Base-by-base conservation (phyloP, 2,329 filamentous ascomycete species). In the Neofusicoccum cordaticola region DNA sequence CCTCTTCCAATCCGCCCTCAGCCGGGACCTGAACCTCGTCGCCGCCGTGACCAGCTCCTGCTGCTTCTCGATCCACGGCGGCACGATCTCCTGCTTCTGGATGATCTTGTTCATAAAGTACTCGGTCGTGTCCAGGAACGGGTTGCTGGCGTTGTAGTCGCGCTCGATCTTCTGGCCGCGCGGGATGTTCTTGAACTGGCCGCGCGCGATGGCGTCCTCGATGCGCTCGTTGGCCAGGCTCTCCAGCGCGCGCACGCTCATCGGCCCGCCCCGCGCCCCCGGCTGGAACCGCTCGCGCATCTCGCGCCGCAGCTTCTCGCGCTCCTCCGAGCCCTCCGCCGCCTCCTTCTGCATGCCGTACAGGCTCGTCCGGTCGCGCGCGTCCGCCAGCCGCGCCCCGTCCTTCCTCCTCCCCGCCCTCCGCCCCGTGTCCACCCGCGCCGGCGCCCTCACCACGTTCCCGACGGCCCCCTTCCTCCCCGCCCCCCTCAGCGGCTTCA, bases 41-140 rank as follows among this genome's bases (percentile, higher is more conserved):
- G 88, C 85, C 0, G 90, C 85, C 66, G 86, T 87, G 11, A 88
- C 84, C 5, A 98, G 81, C 71, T 97, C 93, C 74, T 98, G 94
- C 76, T 99, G 95, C 79, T 97, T 98, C 78, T 99, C 95, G 66
- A 99, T 98, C 95, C 95, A 99, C 0, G 94, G 94, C 0, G 95
- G 95, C 0, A 96, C 92, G 66, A 98, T 91, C 19, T 97, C 93
- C 77, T 99, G 95, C 65, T 90, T 90, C 79, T 97, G 91, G 68
- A 99, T 97, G 81, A 98, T 97, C 79, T 96, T 95, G 79, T 99
- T 98, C 90, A 98, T 90, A 71, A 98, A 91, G 75, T 97, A 97
- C 77, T 98, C 94, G 0, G 95, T 98, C 0, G 94, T 98, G 73
- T 98, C 92, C 65, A 98, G 87, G 72, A 96, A 98, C 0, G 95